A percentile compares a stretch with the other conserved stretches of the same genome.
phyloP scores from a whole-genome alignment of 129 eudicot genomes.

The Escallonia herrerae region DNA sequence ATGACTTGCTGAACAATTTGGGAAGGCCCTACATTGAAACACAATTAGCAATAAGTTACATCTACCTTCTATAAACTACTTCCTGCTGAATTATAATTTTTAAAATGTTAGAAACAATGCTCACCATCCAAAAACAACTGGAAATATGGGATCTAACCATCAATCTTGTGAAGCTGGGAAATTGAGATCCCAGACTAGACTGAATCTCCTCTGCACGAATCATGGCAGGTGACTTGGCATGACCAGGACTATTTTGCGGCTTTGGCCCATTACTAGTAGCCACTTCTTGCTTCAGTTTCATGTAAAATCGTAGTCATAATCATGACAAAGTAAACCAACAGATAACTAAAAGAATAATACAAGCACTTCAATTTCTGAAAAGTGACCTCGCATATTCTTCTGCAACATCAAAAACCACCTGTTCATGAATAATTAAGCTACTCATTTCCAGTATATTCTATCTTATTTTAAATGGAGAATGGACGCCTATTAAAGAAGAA shows the following conservation, averaged over 20 bases:
- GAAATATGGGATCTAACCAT: conserved; percentile 56
- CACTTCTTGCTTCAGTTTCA: conserved; percentile 12
- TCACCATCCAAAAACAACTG: conserved; percentile 74
- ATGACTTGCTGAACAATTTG: conserved; percentile 47
- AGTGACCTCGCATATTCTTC: conserved; percentile 43
- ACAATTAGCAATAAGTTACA: background rate
- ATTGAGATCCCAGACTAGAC: conserved; percentile 41
- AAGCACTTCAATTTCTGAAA: background rate
- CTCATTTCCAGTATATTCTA: background rate
- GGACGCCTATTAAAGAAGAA: too few species aligned
- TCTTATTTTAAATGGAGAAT: too few species aligned
- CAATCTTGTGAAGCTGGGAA: conserved; percentile 50
- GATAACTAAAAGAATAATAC: background rate
- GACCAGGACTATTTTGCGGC: conserved; percentile 5
- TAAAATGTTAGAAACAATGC: conserved; percentile 3
- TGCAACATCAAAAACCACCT: conserved; percentile 36
- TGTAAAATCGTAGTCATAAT: background rate
- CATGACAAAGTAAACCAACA: background rate
- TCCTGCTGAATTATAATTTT: background rate
- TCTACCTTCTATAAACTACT: too few species aligned
- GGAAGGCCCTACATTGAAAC: conserved; percentile 62
- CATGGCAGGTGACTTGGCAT: conserved; percentile 36
- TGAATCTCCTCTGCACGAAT: conserved; percentile 59
- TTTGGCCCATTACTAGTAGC: too few species aligned
- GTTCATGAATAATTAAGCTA: conserved; percentile 6